These are phyloP conservation scores for Penicillium crustosum DNA, from an alignment of 2,329 filamentous ascomycete species.

Conservation along the genomic window DNA sequence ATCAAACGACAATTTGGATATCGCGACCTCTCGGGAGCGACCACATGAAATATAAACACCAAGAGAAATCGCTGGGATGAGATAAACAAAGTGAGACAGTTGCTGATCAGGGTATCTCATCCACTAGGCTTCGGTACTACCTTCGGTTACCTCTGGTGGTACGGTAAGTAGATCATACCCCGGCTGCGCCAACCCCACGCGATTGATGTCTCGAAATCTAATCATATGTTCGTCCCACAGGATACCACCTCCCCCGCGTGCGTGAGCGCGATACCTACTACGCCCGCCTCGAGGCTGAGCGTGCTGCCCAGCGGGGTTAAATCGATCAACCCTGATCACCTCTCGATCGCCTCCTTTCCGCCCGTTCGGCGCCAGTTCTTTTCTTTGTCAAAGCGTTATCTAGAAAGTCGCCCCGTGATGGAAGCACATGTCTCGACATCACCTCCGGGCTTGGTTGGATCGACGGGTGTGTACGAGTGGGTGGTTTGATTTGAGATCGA, in stretches of 20 bases:
- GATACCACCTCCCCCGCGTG: constrained; percentile 65
- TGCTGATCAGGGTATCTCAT: constrained; percentile 18
- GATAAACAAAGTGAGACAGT: not conserved
- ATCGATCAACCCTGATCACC: constrained; percentile 17
- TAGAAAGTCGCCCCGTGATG: constrained; percentile 9
- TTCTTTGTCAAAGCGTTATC: constrained; percentile 20
- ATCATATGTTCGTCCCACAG: constrained; percentile 36
- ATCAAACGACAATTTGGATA: constrained; percentile 12
- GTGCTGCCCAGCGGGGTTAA: constrained; percentile 46
- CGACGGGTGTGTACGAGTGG: constrained; percentile 23
- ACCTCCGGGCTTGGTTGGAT: constrained; percentile 11
- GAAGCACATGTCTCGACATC: not conserved
- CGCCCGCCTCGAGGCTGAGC: constrained; percentile 62
- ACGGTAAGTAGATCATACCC: constrained; percentile 50
- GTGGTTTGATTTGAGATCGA: constrained; percentile 20
- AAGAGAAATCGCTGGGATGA: not conserved
- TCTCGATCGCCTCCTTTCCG: constrained; percentile 13
- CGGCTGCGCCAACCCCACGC: not conserved
- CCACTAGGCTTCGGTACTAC: constrained; percentile 59
- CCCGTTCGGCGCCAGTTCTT: constrained; percentile 20
- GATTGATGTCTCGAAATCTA: constrained; percentile 1
- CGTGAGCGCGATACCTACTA: constrained; percentile 64
- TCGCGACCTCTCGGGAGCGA: constrained; percentile 2
- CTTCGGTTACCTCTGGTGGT: constrained; percentile 67
- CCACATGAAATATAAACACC: not conserved